A percentile compares a stretch with the other conserved stretches of the same genome.
Conservation (phyloP, 192 early-diverging fungal genomes). For the Funneliformis mosseae region DNA sequence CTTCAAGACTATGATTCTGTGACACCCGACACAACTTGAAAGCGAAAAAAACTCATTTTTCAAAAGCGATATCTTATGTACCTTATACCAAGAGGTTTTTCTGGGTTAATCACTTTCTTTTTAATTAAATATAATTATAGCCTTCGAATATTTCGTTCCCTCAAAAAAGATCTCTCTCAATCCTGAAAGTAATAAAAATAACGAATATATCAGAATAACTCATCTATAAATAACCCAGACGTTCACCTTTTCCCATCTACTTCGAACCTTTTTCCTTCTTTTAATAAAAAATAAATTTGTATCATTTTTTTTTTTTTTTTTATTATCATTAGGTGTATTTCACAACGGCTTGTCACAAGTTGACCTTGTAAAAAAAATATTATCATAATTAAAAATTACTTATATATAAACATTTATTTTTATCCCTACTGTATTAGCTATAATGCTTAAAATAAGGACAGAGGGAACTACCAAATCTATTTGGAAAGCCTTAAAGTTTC, state of each 20-base stretch:
- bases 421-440: not conserved
- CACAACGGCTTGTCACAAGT: slow-evolving; percentile 11
- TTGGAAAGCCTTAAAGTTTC: slow-evolving; percentile 11
- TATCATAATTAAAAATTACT: not conserved
- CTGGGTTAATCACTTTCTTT: not conserved
- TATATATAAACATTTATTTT: too few species aligned
- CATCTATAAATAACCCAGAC: not conserved
- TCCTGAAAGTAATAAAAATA: not conserved
- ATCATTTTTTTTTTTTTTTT: not conserved
- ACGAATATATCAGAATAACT: not conserved
- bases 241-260: not conserved
- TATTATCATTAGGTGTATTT: too few species aligned
- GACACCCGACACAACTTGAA: not conserved
- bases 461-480: slow-evolving; percentile 1
- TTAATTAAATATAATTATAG: not conserved
- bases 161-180: not conserved
- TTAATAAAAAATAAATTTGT: not conserved
- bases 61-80: not conserved
- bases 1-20: not conserved
- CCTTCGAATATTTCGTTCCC: too few species aligned
- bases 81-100: not conserved
- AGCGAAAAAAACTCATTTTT: not conserved
- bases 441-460: slow-evolving; percentile 8
- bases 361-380: not conserved
- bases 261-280: not conserved